phyloP scores from a whole-genome alignment of 2,329 filamentous ascomycete species.

The Colletotrichum caudatum region DNA sequence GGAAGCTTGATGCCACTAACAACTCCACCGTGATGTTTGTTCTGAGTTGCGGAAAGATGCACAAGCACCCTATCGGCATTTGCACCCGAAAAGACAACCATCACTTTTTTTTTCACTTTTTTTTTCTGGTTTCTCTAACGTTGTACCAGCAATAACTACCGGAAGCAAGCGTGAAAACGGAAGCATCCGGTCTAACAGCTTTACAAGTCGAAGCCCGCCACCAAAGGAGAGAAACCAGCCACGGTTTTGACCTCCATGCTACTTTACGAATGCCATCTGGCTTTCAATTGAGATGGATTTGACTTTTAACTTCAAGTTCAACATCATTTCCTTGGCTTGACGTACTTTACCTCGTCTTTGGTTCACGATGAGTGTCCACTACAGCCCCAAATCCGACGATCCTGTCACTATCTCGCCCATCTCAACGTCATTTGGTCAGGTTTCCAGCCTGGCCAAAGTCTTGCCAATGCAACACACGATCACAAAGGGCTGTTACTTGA shows the following conservation, averaged over 20 bases:
- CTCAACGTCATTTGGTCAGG: neutral
- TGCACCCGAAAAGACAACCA: constrained; percentile 2
- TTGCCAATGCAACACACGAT: neutral
- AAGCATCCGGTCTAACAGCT: neutral
- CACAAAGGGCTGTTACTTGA: neutral
- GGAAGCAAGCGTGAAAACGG: neutral
- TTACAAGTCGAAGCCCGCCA: neutral
- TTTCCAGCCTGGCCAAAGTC: neutral
- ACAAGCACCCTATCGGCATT: constrained; percentile 25
- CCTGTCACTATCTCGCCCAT: neutral
- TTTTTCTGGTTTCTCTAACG: neutral
- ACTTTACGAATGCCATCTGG: neutral
- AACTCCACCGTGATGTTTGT: neutral
- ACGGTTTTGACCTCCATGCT: too few relatives aligned
- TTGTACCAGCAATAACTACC: neutral
- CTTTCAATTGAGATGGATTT: neutral
- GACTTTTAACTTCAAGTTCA: neutral
- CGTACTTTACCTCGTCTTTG: neutral
- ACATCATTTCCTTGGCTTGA: neutral
- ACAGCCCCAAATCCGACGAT: neutral
- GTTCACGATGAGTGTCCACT: neutral
- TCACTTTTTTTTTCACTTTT: too few relatives aligned
- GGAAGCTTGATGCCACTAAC: neutral
- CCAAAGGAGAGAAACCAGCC: neutral
- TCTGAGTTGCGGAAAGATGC: neutral